phyloP scores from a whole-genome alignment of 495 filamentous ascomycete genomes.

The Articulospora tetracladia region DNA sequence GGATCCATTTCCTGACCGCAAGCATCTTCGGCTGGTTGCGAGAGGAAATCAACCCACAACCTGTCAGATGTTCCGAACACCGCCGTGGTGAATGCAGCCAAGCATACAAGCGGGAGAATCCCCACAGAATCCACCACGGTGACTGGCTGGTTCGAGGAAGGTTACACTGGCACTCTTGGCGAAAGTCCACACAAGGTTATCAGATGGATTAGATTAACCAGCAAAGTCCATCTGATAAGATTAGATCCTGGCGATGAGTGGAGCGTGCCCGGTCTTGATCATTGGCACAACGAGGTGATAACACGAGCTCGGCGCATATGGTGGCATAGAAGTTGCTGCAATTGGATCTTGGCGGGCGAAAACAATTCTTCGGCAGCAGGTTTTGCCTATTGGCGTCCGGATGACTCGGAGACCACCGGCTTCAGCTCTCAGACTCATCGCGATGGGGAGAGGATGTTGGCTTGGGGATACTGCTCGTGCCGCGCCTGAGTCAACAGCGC shows the following conservation, averaged over 20 bases:
- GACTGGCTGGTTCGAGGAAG: background rate
- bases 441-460: too few species aligned
- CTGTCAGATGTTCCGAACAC: background rate
- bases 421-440: too few species aligned
- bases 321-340: background rate
- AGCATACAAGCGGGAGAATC: background rate
- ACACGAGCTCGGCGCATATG: background rate
- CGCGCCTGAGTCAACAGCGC: too few species aligned
- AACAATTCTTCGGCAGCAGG: too few species aligned
- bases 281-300: background rate
- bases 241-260: background rate
- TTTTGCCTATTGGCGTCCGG: too few species aligned
- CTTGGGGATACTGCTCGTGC: too few species aligned
- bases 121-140: background rate
- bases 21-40: too few species aligned
- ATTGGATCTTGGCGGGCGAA: background rate
- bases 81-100: background rate
- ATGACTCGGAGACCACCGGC: too few species aligned
- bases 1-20: background rate
- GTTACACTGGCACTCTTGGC: background rate
- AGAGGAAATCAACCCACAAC: background rate
- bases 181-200: background rate
- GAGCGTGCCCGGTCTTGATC: background rate
- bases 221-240: slow-evolving; percentile 4
- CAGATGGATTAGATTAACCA: background rate